Percentiles rank a stretch among this genome's conserved stretches.
Evolutionary conservation across 2,329 filamentous ascomycete genomes (phyloP).

Genomic region (Capronia coronata): DNA sequence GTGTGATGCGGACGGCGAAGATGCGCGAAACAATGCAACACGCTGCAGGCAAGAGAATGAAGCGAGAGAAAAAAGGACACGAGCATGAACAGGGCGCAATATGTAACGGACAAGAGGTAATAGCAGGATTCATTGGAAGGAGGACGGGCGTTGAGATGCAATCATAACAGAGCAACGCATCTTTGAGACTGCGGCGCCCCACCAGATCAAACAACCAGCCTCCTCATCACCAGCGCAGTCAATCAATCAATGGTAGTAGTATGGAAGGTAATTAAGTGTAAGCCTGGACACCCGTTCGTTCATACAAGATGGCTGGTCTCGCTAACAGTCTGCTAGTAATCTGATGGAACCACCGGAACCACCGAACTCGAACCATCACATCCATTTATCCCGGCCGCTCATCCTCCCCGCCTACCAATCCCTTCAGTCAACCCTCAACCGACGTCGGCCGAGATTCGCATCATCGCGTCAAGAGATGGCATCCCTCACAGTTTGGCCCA

Average conservation of each 20-base stretch:
- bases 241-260: neutral
- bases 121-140: no score
- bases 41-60: neutral
- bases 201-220: conserved; percentile 7
- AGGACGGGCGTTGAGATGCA: neutral
- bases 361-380: no score
- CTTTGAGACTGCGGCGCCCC: conserved; percentile 4
- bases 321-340: conserved; percentile 1
- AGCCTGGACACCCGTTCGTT: neutral
- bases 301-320: conserved; percentile 6
- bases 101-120: no score
- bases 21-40: neutral
- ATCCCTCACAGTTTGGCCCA: neutral
- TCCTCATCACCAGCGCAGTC: conserved; percentile 2
- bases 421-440: no score
- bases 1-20: neutral
- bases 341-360: neutral
- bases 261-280: neutral
- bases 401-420: no score
- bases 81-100: no score
- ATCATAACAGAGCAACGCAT: conserved; percentile 3
- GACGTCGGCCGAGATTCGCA: no score
- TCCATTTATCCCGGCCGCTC: no score
- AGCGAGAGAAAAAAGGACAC: neutral
- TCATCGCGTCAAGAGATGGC: no score